Percentiles rank a stretch among this genome's conserved stretches.
These are phyloP conservation scores for Diacronema lutheri DNA, from an alignment of 78 protist species.

Conservation along the genomic window DNA sequence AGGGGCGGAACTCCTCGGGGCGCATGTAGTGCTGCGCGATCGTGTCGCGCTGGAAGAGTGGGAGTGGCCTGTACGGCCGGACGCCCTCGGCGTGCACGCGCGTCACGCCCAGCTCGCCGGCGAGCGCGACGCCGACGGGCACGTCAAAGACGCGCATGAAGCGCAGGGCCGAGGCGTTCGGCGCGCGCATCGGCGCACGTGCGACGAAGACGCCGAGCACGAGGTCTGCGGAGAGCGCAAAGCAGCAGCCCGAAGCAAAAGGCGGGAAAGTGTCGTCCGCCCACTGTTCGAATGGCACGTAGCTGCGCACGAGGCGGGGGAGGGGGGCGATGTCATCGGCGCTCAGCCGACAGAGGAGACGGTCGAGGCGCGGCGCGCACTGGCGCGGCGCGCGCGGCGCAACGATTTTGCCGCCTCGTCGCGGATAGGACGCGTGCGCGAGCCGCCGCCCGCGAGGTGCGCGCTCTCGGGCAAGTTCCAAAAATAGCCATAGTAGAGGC, in stretches of 20 bases:
- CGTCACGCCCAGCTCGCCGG: no score
- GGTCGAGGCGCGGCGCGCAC: no score
- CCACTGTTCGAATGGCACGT: slow-evolving; percentile 9
- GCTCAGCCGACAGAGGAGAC: no score
- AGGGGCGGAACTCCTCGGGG: slow-evolving; percentile 3
- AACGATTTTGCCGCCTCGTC: neutral
- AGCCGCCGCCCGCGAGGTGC: neutral
- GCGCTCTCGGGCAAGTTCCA: slow-evolving; percentile 1
- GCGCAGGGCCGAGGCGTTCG: neutral
- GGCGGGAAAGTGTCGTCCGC: slow-evolving; percentile 10
- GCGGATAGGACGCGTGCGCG: neutral
- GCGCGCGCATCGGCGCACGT: neutral
- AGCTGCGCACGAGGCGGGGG: no score
- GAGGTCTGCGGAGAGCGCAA: neutral
- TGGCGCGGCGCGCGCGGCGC: no score
- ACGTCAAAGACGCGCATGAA: neutral
- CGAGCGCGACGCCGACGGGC: neutral
- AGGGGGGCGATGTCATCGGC: no score
- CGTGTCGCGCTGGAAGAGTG: neutral
- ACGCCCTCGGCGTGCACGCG: neutral
- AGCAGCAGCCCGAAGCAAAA: slow-evolving; percentile 13
- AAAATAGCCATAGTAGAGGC: neutral
- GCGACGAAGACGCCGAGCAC: neutral
- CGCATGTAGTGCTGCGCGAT: slow-evolving; percentile 25
- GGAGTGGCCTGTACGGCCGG: slow-evolving; percentile 14